Conservation (phyloP, 129 eudicot species). For the Kitagawia praeruptora region DNA sequence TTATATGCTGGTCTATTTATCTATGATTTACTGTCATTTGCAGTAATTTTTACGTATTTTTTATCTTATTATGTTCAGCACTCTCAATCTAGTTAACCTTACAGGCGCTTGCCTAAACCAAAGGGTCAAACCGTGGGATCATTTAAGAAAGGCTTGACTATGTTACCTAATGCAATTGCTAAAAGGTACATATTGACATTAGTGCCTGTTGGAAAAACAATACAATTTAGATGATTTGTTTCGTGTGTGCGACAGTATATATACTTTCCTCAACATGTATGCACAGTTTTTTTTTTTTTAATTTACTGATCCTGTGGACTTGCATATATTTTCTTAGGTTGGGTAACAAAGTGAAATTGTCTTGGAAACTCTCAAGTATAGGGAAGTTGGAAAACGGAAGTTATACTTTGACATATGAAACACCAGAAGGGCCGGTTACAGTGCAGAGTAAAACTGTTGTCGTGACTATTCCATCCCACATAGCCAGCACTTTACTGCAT, state of each 20-base stretch:
- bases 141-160: constrained; percentile 75
- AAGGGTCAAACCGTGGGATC: constrained; percentile 98
- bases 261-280: not conserved
- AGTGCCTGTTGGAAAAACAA: not conserved
- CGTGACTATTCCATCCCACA: constrained; percentile 84
- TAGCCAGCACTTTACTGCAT: constrained; percentile 72
- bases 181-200: constrained; percentile 32
- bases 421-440: constrained; percentile 62
- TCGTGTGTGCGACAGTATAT: not conserved
- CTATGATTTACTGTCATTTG: not conserved
- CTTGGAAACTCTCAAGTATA: constrained; percentile 74
- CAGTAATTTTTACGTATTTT: not conserved
- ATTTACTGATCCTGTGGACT: constrained; percentile 9
- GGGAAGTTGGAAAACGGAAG: constrained; percentile 38
- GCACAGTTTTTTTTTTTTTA: not conserved
- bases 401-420: constrained; percentile 69
- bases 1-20: constrained; percentile 10
- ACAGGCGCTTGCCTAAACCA: constrained; percentile 87
- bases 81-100: constrained; percentile 15
- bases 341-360: constrained; percentile 76
- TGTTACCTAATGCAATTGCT: constrained; percentile 75
- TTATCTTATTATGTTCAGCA: not conserved
- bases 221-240: not conserved
- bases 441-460: constrained; percentile 62
- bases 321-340: constrained; percentile 36